Base-by-base conservation (phyloP, 805 yeast genomes). In the Torulaspora gathmanii region DNA sequence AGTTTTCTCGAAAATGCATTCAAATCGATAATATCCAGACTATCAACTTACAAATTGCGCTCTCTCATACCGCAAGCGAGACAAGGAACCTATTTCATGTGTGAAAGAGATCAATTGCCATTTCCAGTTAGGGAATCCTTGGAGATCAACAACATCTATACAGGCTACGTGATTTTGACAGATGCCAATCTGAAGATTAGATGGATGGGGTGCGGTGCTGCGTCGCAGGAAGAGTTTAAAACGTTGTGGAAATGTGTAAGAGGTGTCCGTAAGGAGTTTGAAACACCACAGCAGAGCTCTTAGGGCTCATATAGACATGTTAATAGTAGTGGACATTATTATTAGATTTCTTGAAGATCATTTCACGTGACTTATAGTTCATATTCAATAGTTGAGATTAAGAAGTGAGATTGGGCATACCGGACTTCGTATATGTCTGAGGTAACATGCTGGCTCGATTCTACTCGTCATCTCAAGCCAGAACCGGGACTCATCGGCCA, bases 121-220 rank as follows among this genome's bases (percentile, higher is more conserved):
- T 73, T 75, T 46, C 78, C 72, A 15, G 65, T 78, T 5, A 77
- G 85, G 54, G 80, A 80, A 43, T 63, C 74, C 20, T 64, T 91
- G 28, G 69, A 77, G 39, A 77, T 89, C 53, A 82, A 80, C 44
- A 91, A 91, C 60, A 74, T 78, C 17, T 85, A 83, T 55, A 79
- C 95, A 2, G 98, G 98, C 0, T 89, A 86, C 59, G 70, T 89
- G 9, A 83, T 88, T 52, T 69, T 91, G 4, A 74, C 93, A 28
- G 99, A 93, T 59, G 71, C 71, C 12, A 70, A 79, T 11, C 82
- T 83, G 41, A 82, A 77, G 56, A 83, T 93, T 43, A 72, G 98
- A 55, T 91, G 98, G 98, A 89, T 88, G 19, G 86, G 88, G 3
- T 79, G 95, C 54, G 99, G 98, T 2, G 77, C 75, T 31, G 83